Evolutionary conservation across 768 basidiomycete species (phyloP), one percentile per base, ranked within the genome.

Genomic region (Epithele typhae): DNA sequence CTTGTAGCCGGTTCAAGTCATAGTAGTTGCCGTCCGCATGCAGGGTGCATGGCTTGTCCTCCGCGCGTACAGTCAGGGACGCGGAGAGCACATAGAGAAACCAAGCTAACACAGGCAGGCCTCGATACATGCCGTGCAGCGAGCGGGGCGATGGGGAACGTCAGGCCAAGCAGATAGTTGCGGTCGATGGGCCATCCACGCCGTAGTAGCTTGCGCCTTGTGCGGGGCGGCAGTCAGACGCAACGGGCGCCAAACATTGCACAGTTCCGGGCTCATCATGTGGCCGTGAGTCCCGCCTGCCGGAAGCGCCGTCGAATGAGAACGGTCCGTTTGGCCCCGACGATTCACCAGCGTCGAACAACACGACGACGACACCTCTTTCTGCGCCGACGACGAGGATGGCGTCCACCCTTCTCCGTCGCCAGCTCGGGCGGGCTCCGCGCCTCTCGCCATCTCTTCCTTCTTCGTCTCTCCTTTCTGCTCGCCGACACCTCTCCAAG

Each of bases 371-470:
- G 51, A 56, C 48, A 34, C 15, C 51, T 59, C 53, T 61, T n/a
- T 36, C 18, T n/a, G 6, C 62, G 56, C 50, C 59, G 58, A 57
- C 56, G 52, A 57, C 63, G 46, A 64, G 64, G 65, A 87, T 88
- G 85, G 79, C 83, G 58, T 80, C 80, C 55, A 64, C 74, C 55
- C 62, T 88, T 53, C 66, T 87, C 63, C 82, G 84, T 62, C 78
- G 82, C 58, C 68, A 78, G 58, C 70, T 81, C 38, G 60, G 53
- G 50, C 58, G 66, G 25, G 62, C 76, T 68, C 59, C 67, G 68
- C 48, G 59, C 68, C 56, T 70, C 61, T 48, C 53, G 8, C 36
- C 59, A 15, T 30, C 59, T 57, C 39, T 59, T 52, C 62, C 67
- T 18, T 47, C 48, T n/a, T 41, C 51, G 19, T 39, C 48, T 12